These are phyloP conservation scores for Dictyophora rubrovolvata DNA, from an alignment of 768 basidiomycete genomes.

Conservation along the genomic window DNA sequence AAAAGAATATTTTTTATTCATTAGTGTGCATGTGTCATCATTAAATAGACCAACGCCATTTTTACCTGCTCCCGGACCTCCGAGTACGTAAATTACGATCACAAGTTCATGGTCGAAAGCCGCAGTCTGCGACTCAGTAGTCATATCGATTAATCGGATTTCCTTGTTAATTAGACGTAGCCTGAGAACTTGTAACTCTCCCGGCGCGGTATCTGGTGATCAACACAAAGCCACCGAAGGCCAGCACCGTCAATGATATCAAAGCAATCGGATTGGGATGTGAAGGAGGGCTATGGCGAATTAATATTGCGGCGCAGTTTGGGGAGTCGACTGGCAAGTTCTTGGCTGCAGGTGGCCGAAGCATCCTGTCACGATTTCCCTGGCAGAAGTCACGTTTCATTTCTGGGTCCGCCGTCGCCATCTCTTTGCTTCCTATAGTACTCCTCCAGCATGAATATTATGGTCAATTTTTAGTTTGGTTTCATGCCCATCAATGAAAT, in stretches of 20 bases:
- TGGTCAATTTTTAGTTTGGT: constrained; percentile 1
- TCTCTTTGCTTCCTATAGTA: neutral
- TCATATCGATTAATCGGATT: constrained; percentile 43
- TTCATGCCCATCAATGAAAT: neutral
- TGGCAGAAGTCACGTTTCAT: neutral
- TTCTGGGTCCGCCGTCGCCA: neutral
- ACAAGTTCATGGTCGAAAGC: constrained; percentile 66
- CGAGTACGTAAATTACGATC: constrained; percentile 88
- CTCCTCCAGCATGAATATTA: constrained; percentile 4
- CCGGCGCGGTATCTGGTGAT: constrained; percentile 47
- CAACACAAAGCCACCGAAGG: constrained; percentile 47
- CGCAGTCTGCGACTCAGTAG: constrained; percentile 16
- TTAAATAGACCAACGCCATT: too few species aligned
- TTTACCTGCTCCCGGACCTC: constrained; percentile 89
- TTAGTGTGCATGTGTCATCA: too few species aligned
- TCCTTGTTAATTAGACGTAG: constrained; percentile 44
- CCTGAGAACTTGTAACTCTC: constrained; percentile 44
- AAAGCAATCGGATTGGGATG: constrained; percentile 56
- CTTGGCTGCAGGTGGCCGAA: constrained; percentile 1
- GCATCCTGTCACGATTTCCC: neutral
- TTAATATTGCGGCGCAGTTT: neutral
- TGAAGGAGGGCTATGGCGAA: neutral
- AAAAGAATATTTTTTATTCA: too few species aligned
- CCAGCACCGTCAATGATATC: constrained; percentile 42
- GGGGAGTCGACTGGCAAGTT: too few species aligned